Evolutionary conservation across 2,329 filamentous ascomycete species (phyloP), one percentile per base, ranked within the genome.

Genomic region (Bipolaris victoriae): DNA sequence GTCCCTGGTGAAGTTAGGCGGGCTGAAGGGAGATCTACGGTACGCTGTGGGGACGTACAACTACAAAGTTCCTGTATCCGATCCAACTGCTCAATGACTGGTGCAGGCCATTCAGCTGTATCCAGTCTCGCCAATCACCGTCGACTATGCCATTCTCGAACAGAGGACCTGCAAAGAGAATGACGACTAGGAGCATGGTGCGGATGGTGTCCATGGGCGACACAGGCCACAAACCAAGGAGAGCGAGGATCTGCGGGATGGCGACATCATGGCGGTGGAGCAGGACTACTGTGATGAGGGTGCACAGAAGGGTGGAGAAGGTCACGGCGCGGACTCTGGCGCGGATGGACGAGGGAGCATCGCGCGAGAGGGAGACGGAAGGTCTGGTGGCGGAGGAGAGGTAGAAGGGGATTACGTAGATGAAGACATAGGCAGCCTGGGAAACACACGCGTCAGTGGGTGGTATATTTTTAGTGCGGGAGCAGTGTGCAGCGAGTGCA

Each of bases 321-420:
- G 87, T 88, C 66, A 97, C 94, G 51, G 89, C 90, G 54, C 89
- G 85, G 68, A 97, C 89, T 66, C 95, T 88, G 55, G 91, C 90
- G 66, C 88, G 89, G 78, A 99, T 98, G 49, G 96, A 92, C 10
- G 90, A 89, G 9, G 93, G 92, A 26, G 91, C 89, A 84, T 98
- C 93, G 72, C 95, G 88, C 59, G 90, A 91, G 26, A 96, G 84
- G 52, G 84, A 86, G 24, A 86, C 84, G 7, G 91, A 95, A 6
- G 93, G 92, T 50, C 93, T 87, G 5, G 94, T 96, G 18, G 86
- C 84, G 3, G 86, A 77, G 18, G 89, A 95, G 62, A 94, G 82
- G 81, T 99, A 97, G 77, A 98, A 92, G 22, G 95, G 94, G 3
- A 90, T 80, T 68, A 99, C 91, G 79, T 98, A 99, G 79, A 92